Percentiles rank a stretch among this genome's conserved stretches.
These are phyloP conservation scores for Grifola frondosa DNA, from an alignment of 1,284 basidiomycete species.

Conservation along the genomic window DNA sequence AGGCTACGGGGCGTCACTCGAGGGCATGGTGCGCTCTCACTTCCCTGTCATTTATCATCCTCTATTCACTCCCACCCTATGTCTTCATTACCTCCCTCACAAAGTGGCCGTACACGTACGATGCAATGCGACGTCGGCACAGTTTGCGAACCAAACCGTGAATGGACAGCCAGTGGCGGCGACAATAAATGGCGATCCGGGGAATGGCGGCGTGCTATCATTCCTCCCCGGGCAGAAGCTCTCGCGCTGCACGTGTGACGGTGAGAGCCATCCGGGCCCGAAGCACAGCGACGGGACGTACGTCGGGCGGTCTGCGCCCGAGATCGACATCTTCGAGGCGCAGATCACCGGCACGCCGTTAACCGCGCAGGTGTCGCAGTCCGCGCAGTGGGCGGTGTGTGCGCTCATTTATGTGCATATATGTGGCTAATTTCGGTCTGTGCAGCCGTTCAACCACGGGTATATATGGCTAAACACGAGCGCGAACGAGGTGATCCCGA, in stretches of 20 bases:
- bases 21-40: slow-evolving; percentile 49
- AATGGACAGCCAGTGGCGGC: slow-evolving; percentile 39
- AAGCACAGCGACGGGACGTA: slow-evolving; percentile 51
- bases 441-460: slow-evolving; percentile 58
- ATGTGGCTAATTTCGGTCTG: slow-evolving; percentile 1
- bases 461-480: slow-evolving; percentile 56
- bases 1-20: slow-evolving; percentile 61
- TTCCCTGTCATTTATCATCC: neutral
- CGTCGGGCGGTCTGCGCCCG: slow-evolving; percentile 72
- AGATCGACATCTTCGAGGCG: slow-evolving; percentile 80
- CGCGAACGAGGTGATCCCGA: slow-evolving; percentile 46
- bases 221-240: slow-evolving; percentile 83
- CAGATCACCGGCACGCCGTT: slow-evolving; percentile 47
- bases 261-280: slow-evolving; percentile 75
- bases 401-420: slow-evolving; percentile 7
- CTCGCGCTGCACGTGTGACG: slow-evolving; percentile 69
- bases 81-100: slow-evolving; percentile 33
- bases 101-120: slow-evolving; percentile 80
- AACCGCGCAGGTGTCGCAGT: slow-evolving; percentile 57
- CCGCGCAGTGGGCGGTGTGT: slow-evolving; percentile 62
- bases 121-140: slow-evolving; percentile 73
- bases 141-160: slow-evolving; percentile 49
- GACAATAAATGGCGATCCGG: slow-evolving; percentile 43
- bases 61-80: neutral
- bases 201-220: slow-evolving; percentile 43